phyloP scores from a whole-genome alignment of 176 grass and related monocot species.

The sorghum (Sorghum bicolor) region DNA sequence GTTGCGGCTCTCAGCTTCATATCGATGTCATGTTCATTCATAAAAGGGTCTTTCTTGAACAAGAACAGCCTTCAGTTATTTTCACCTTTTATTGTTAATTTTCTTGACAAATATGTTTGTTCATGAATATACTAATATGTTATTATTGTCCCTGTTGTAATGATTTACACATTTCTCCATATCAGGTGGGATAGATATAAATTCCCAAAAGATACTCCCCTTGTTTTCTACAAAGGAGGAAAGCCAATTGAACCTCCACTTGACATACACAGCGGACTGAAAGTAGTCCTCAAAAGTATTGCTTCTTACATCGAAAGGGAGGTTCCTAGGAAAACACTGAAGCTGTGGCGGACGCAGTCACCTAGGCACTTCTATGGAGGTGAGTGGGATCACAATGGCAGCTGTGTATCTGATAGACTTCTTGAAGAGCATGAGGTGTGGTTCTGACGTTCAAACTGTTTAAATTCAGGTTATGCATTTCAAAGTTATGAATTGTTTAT shows the following conservation, averaged over 20 bases:
- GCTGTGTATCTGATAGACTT: constrained; percentile 56
- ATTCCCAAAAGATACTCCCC: constrained; percentile 77
- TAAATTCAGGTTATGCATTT: not conserved
- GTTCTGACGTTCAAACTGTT: not conserved
- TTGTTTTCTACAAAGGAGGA: constrained; percentile 83
- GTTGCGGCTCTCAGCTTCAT: not conserved
- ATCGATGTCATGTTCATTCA: not conserved
- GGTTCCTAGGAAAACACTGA: constrained; percentile 68
- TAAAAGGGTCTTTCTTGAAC: not conserved
- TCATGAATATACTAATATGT: not conserved
- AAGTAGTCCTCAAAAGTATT: constrained; percentile 71
- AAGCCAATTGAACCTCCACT: constrained; percentile 74
- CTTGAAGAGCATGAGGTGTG: constrained; percentile 69
- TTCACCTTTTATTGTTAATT: not conserved
- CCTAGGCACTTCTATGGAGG: constrained; percentile 88
- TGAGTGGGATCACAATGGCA: constrained; percentile 95
- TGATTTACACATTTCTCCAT: not conserved
- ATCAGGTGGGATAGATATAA: constrained; percentile 91
- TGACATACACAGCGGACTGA: constrained; percentile 56
- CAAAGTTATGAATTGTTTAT: not conserved
- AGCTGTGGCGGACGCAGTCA: constrained; percentile 82
- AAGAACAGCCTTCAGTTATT: not conserved
- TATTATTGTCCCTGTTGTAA: not conserved
- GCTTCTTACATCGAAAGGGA: constrained; percentile 73
- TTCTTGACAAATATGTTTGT: not conserved